phyloP scores from a whole-genome alignment of 176 grass and related monocot species.

The Oropetium thomaeum region DNA sequence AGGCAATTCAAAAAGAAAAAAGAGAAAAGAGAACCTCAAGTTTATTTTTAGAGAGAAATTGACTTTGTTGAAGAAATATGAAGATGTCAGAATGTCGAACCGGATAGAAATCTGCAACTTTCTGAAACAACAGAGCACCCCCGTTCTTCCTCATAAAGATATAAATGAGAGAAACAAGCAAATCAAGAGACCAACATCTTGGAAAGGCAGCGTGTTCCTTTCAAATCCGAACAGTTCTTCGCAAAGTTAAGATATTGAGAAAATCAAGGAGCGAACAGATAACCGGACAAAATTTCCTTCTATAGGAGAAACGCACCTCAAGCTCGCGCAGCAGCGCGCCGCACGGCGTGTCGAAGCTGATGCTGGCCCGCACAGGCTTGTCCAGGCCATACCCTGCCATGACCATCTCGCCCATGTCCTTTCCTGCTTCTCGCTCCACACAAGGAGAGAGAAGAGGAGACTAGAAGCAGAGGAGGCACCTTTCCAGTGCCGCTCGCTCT shows the following conservation, averaged over 20 bases:
- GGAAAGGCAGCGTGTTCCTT: background rate
- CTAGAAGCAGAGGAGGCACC: constrained; percentile 7
- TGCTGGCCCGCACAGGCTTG: constrained; percentile 42
- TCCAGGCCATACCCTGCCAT: constrained; percentile 41
- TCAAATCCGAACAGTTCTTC: background rate
- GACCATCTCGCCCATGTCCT: constrained; percentile 62
- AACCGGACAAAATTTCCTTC: background rate
- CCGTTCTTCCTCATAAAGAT: background rate
- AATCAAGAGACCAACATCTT: constrained; percentile 3
- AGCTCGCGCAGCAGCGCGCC: constrained; percentile 79
- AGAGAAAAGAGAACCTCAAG: background rate
- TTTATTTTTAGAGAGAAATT: background rate
- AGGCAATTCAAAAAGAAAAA: background rate
- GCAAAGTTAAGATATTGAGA: background rate
- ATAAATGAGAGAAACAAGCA: background rate
- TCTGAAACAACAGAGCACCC: background rate
- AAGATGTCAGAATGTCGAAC: background rate
- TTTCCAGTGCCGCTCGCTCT: background rate
- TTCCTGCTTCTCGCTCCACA: constrained; percentile 12
- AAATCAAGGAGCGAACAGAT: constrained; percentile 26
- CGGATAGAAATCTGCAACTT: background rate
- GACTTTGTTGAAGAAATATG: background rate
- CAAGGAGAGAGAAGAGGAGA: constrained; percentile 37
- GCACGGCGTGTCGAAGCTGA: constrained; percentile 76
- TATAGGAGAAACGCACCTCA: constrained; percentile 51